Evolutionary conservation across 768 basidiomycete species (phyloP).

Genomic region (Leccinum subgranulosum): DNA sequence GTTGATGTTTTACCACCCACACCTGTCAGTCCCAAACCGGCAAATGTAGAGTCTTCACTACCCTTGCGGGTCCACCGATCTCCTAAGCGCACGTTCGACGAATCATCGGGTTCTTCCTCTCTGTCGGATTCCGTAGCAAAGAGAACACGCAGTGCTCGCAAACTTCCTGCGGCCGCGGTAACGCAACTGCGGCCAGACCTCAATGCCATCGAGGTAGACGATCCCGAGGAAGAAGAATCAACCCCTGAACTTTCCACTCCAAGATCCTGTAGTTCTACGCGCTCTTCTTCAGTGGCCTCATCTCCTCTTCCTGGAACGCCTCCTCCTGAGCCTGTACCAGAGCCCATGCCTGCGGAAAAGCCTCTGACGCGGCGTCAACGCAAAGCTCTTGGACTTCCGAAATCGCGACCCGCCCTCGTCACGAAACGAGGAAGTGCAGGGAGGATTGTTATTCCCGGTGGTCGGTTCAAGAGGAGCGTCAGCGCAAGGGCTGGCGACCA

Average conservation of each 20-base stretch:
- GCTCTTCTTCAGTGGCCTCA: constrained; percentile 30
- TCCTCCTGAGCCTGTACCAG: constrained; percentile 24
- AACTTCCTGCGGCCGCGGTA: constrained; percentile 15
- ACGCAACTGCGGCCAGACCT: constrained; percentile 13
- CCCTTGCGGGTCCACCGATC: constrained; percentile 41
- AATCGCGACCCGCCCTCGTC: constrained; percentile 38
- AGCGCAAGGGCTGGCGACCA: constrained; percentile 7
- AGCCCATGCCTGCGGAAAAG: constrained; percentile 22
- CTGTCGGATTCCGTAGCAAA: constrained; percentile 34
- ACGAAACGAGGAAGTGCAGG: constrained; percentile 41
- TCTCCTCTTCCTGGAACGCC: constrained; percentile 38
- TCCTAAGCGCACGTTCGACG: constrained; percentile 61
- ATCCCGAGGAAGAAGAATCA: constrained; percentile 29
- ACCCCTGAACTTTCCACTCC: constrained; percentile 45
- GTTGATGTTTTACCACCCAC: constrained; percentile 28
- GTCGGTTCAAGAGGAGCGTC: constrained; percentile 40
- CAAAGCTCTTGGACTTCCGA: constrained; percentile 67
- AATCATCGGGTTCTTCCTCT: constrained; percentile 46
- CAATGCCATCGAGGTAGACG: constrained; percentile 26
- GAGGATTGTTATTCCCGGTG: constrained; percentile 62
- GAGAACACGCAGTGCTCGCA: constrained; percentile 32
- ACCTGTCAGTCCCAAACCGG: constrained; percentile 20
- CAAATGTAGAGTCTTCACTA: constrained; percentile 8
- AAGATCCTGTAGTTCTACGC: constrained; percentile 28
- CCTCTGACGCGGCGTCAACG: constrained; percentile 65